Conservation (phyloP, 345 rosid species). For the Bruguiera parviflora region DNA sequence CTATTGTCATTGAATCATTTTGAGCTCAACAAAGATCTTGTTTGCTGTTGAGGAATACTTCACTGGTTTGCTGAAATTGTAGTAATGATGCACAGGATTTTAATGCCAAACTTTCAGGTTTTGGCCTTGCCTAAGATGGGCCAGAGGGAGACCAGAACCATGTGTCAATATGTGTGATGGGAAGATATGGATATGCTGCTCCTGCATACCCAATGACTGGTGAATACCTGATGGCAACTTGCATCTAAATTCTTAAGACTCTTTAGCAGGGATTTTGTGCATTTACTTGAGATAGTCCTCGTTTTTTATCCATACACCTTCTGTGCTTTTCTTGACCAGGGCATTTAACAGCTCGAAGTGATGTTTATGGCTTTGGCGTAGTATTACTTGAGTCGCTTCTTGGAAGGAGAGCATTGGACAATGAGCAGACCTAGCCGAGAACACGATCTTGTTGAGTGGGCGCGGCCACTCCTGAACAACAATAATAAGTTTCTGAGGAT, state of each 20-base stretch:
- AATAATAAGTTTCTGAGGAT: constrained; percentile 84
- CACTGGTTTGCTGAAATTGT: constrained; percentile 26
- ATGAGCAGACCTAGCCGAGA: constrained; percentile 83
- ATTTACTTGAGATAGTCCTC: not conserved
- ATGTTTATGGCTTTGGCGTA: constrained; percentile 92
- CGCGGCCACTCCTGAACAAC: constrained; percentile 74
- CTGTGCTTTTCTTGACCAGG: constrained; percentile 39
- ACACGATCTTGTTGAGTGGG: constrained; percentile 96
- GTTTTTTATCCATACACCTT: no score
- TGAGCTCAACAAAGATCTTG: not conserved
- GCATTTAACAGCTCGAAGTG: constrained; percentile 92
- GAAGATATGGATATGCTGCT: constrained; percentile 96
- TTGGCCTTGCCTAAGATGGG: constrained; percentile 96
- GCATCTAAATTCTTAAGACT: not conserved
- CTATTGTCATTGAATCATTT: not conserved
- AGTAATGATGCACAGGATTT: constrained; percentile 57
- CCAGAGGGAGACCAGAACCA: constrained; percentile 97
- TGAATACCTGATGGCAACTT: constrained; percentile 27
- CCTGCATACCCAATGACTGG: constrained; percentile 97
- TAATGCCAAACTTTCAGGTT: constrained; percentile 87
- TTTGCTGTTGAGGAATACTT: not conserved
- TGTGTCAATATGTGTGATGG: constrained; percentile 97
- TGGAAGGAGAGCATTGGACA: constrained; percentile 93
- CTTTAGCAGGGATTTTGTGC: not conserved
- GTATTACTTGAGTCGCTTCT: no score